Evolutionary conservation across 129 eudicot species (phyloP), one percentile per base, ranked within the genome.

Genomic region (Saussurea involucrata): DNA sequence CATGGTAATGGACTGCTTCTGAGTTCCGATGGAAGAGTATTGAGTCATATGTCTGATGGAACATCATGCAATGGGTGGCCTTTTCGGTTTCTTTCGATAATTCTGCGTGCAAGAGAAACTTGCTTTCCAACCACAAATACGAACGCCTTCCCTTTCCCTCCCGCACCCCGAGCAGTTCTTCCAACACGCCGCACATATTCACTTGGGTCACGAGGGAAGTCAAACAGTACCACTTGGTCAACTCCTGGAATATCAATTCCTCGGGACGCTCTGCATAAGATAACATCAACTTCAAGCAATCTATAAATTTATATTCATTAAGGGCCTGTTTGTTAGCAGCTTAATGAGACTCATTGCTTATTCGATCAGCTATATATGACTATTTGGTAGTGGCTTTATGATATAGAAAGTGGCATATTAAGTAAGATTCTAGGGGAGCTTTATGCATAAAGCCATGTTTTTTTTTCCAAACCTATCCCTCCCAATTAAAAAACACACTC

Each of bases 111-210:
- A 68, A 95, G 92, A 68, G 96, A 85, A 58, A 95, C 98, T 76
- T 95, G 98, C 78, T 95, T 95, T 29, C 98, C 98, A 49, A 95
- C 98, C 34, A 87, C 98, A 85, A 95, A 95, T 24, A 95, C 57
- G 63, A 84, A 95, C 21, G 98, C 98, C 77, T 88, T 89, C 36
- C 98, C 98, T 58, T 58, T 77, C 25, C 97, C 97, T 31, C 92
- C 96, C 12, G 97, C 98, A 68, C 98, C 98, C 68, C 98, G 83
- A 2, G 98, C 98, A 8, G 98, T 95, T 89, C 98, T 85, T 69
- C 98, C 98, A 78, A 95, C 98, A 18, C 98, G 97, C 0, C 98
- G 90, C 8, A 95, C 98, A 25, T 95, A 95, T 76, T 95, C 98
- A 76, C 98, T 95, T 24, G 98, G 98, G 72, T 95, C 98, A 22